phyloP scores from a whole-genome alignment of 2,329 filamentous ascomycete species.

The Lachnellula arida region DNA sequence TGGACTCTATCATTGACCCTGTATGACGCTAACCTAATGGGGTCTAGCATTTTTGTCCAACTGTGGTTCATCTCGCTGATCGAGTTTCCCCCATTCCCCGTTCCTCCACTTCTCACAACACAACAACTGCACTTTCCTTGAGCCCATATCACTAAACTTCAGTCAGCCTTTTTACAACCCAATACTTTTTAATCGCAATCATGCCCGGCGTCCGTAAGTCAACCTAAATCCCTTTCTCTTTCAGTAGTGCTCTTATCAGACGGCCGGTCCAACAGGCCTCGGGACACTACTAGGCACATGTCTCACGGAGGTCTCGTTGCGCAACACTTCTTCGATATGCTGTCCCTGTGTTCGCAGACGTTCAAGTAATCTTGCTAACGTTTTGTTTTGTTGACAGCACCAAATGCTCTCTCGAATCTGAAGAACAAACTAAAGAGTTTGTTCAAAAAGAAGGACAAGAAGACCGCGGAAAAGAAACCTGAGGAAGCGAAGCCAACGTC shows the following conservation, averaged over 20 bases:
- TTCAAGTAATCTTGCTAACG: conserved; percentile 11
- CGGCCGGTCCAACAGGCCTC: neutral
- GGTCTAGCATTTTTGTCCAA: neutral
- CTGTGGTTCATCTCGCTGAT: neutral
- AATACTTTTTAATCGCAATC: neutral
- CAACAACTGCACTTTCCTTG: neutral
- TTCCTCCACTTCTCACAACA: neutral
- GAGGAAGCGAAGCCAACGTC: conserved; percentile 14
- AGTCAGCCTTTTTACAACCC: neutral
- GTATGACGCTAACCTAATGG: neutral
- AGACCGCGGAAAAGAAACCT: conserved; percentile 25
- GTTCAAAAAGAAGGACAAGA: conserved; percentile 26
- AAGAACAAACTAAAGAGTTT: conserved; percentile 31
- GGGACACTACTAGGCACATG: conserved; percentile 5
- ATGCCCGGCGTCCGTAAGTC: neutral
- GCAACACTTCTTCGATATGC: neutral
- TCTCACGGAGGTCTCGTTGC: neutral
- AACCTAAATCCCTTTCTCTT: neutral
- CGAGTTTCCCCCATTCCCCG: neutral
- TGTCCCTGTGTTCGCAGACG: neutral
- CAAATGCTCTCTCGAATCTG: conserved; percentile 27
- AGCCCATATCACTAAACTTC: neutral
- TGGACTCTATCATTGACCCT: neutral
- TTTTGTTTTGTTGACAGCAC: conserved; percentile 19
- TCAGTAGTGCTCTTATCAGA: neutral